These are phyloP conservation scores for Suillus tomentosus DNA, from an alignment of 768 basidiomycete species.

Conservation along the genomic window DNA sequence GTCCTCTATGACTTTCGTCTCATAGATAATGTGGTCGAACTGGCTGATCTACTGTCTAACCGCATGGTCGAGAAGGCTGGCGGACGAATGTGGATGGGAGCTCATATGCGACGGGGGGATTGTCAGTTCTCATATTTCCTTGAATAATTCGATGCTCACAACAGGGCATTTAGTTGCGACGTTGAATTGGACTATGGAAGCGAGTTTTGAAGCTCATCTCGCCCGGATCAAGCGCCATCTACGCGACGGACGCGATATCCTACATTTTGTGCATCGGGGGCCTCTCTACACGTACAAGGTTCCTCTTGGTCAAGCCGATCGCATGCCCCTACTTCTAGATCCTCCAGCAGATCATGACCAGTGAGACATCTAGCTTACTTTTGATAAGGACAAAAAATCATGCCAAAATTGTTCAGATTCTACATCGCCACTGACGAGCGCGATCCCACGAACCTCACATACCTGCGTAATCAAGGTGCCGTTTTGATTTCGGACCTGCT, in stretches of 20 bases:
- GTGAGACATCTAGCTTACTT: conserved; percentile 16
- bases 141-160: too few relatives aligned
- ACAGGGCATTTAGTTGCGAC: conserved; percentile 24
- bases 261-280: conserved; percentile 26
- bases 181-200: conserved; percentile 38
- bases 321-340: conserved; percentile 23
- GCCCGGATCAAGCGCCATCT: conserved; percentile 32
- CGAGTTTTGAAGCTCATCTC: conserved; percentile 34
- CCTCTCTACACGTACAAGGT: conserved; percentile 22
- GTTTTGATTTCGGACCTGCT: conserved; percentile 44
- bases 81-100: conserved; percentile 45
- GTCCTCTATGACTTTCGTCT: conserved; percentile 35
- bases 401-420: conserved; percentile 22
- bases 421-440: conserved; percentile 48
- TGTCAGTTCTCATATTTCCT: conserved; percentile 30
- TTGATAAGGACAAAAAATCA: background rate
- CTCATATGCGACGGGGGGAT: conserved; percentile 48
- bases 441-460: conserved; percentile 31
- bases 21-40: conserved; percentile 24
- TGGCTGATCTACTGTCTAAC: conserved; percentile 32
- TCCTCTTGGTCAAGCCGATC: conserved; percentile 23
- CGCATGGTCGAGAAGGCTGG: conserved; percentile 33
- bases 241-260: conserved; percentile 18
- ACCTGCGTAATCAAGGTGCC: conserved; percentile 38
- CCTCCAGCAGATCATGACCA: conserved; percentile 27